Evolutionary conservation across 2,329 filamentous ascomycete species (phyloP), one percentile per base, ranked within the genome.

Genomic region (Polychaeton citri): DNA sequence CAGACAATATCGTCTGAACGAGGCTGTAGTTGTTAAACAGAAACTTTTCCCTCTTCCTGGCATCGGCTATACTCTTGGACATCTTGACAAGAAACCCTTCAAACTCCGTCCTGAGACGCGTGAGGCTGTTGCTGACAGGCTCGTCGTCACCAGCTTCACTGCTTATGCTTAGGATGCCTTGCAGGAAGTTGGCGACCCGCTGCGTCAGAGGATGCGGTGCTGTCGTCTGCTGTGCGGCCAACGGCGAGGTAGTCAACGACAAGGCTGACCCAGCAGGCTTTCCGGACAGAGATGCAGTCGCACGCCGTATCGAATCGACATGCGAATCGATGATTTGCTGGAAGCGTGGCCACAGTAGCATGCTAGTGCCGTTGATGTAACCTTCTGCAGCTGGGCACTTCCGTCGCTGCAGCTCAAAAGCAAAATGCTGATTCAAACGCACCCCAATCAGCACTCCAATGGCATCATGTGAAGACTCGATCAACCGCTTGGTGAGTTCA

Each of bases 11-110:
- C 8, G 90, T 95, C 50, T 85, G 68, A n/a, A 98, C 74, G 44
- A 98, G 67, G 36, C 84, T 92, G 59, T 93, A 96, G 58, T 98
- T 98, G 56, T 96, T 98, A 54, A 82, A 90, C 50, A 98, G 59
- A 54, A 96, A 96, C 31, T 90, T 69, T 47, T 88, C 81, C 46
- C 80, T 71, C 62, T 92, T 92, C 53, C 84, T 74, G 43, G 74
- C 70, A 51, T 94, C 88, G 1, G 69, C 76, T 43, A 87, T 83
- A 0, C 68, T 66, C 47, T 84, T 80, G 52, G 82, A 81, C 40
- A 87, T 67, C 53, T 81, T 85, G 5, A 74, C 73, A 41, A 98
- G 59, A 46, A 95, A 90, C 0, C 74, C 72, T 58, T 96, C 86
- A 30, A 88, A 80, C 54, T 96, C 90, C 38, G 69, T 72, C 19